Evolutionary conservation across 208 protist species (phyloP), one percentile per base, ranked within the genome.

Genomic region (Vickermania spadyakhi): DNA sequence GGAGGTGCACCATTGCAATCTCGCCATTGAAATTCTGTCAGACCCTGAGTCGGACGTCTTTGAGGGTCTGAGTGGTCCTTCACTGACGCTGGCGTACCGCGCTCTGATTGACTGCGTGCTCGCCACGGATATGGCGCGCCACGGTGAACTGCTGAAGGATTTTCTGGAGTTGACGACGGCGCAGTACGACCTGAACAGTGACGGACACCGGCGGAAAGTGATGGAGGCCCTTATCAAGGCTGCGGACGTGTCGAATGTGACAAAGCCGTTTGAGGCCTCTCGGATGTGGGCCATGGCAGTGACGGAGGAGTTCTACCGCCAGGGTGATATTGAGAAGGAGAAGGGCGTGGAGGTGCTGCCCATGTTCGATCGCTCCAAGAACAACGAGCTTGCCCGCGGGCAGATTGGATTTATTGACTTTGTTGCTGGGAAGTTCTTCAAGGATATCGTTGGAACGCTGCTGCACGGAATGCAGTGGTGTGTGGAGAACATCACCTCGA

Each of bases 401-500:
- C 84, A 94, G 66, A 86, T 89, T 58, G 84, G 81, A 27, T 91
- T 91, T 58, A 94, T 94, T 61, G 84, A 90, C 66, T 91, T 91
- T 53, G 81, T 94, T 7, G 81, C 73, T 2, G 77, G 70, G 50
- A 84, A 88, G 60, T 90, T 89, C 58, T 94, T 85, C 67, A 71
- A 72, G 64, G 77, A 85, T 18, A 77, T 93, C 54, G 81, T 87
- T 4, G 56, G 55, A 7, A 54, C 51, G 13, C 61, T 81, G 14
- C 75, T 89, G 45, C 60, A 72, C n/a, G 82, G 75, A 21, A 93
- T 93, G 86, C 66, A 86, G 56, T 93, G 81, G 80, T 86, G 80
- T 31, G 78, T 90, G 14, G 86, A 93, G 28, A 79, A 79, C 55
- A 56, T 88, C 3, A 62, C 53, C 2, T 61, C 31, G 5, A 93